Base-by-base conservation (phyloP, 2,329 filamentous ascomycete species). In the Fusarium hainanense region DNA sequence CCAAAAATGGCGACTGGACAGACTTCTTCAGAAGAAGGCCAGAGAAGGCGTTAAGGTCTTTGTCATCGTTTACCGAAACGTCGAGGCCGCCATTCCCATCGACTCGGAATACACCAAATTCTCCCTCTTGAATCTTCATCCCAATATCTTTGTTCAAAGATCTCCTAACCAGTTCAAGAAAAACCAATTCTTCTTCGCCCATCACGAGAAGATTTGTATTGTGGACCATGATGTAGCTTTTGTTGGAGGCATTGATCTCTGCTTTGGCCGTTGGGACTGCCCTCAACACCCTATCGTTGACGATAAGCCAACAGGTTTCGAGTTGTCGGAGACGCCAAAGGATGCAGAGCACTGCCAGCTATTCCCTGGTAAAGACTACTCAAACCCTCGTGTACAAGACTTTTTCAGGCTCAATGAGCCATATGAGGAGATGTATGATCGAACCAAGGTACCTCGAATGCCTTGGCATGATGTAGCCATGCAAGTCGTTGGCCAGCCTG, bases 181-280 rank as follows among this genome's bases (percentile, higher is more conserved):
- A 82, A 98, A 98, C 75, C 97, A 97, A 47, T 99, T 99, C 83
- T 99, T 99, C 84, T 99, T 97, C 85, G 96, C 96, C 2, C 96
- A 99, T 77, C 96, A 99, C 80, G 96, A 99, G 79, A 99, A 99
- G 81, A 88, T 99, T n/a, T 95, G 94, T 76, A 90, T 99, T 42
- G 92, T 99, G 20, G 96, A 99, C 77, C 96, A 98, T 76, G 96
- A 95, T 56, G 90, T 98, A 51, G 96, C 95, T 13, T 98, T 99
- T 78, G 90, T 97, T 50, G 96, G 96, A 64, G 96, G 96, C 37
- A 93, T 99, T 67, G 96, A 99, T 82, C 85, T 99, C 23, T 99
- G 96, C 81, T 98, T 98, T 79, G 96, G 96, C 48, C 89, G 96
- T 74, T 99, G 96, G 96, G 96, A 98, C 78, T 97, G 93, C 47